Percentiles rank a stretch among this genome's conserved stretches.
phyloP scores from a whole-genome alignment of 2,329 filamentous ascomycete species.

The Aspergillus sergii region DNA sequence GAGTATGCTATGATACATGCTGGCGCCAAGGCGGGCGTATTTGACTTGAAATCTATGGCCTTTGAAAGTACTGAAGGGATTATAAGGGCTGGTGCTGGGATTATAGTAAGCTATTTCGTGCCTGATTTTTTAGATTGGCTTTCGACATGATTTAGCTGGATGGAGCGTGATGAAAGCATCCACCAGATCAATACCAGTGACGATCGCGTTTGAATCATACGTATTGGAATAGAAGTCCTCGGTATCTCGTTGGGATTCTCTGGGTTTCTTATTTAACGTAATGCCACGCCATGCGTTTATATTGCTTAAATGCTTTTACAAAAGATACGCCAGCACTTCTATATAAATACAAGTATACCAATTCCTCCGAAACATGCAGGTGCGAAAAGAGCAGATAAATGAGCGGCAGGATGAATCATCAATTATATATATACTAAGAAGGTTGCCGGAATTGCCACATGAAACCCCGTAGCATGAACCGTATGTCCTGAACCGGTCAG shows the following conservation, averaged over 20 bases:
- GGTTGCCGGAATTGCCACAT: background rate
- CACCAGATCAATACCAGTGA: background rate
- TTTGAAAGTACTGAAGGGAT: slow-evolving; percentile 95
- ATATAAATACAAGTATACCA: no score
- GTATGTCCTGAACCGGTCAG: slow-evolving; percentile 19
- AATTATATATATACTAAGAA: background rate
- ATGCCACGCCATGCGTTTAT: no score
- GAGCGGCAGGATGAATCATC: background rate
- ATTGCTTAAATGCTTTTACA: no score
- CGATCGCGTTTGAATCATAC: background rate
- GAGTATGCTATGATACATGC: slow-evolving; percentile 99
- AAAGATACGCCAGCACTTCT: no score
- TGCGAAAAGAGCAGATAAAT: no score
- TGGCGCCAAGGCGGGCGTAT: slow-evolving; percentile 91
- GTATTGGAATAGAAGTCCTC: background rate
- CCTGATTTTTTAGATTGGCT: slow-evolving; percentile 73
- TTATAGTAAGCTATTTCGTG: slow-evolving; percentile 92
- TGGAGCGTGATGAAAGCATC: background rate
- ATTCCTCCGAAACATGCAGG: no score
- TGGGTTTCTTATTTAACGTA: background rate
- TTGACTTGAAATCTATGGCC: slow-evolving; percentile 91
- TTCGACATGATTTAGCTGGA: slow-evolving; percentile 6
- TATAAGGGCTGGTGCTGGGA: slow-evolving; percentile 86
- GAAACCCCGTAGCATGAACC: slow-evolving; percentile 3
- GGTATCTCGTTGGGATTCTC: background rate